Evolutionary conservation across 2,329 filamentous ascomycete species (phyloP), one percentile per base, ranked within the genome.

Genomic region (Graphilbum ipis-grandicollis): DNA sequence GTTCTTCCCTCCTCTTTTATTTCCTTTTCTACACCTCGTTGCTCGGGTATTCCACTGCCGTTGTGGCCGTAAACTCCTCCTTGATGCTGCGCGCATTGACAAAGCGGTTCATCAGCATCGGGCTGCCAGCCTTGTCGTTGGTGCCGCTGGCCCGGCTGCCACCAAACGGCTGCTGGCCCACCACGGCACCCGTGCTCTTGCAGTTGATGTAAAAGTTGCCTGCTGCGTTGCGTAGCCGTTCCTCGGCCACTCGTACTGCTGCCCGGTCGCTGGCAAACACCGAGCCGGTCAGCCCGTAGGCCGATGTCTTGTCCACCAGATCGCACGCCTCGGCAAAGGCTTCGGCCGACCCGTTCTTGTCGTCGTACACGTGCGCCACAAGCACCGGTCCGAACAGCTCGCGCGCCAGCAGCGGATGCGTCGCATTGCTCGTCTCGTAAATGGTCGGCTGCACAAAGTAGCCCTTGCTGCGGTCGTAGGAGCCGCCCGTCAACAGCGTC

Each of bases 21-120:
- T n/a, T n/a, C 29, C 35, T 35, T 18, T 33, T 52, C 28, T 54
- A 75, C 17, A 65, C 56, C 56, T 77, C 75, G 54, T 84, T 84
- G 58, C 77, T 82, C 17, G 76, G 75, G 54, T 85, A 85, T 36
- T 54, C 54, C 23, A 84, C 75, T 53, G 65, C 62, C 25, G 66
- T 65, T 25, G 71, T 75, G 4, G 71, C 59, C 42, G 60, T 58
- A 48, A 82, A 85, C 61, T 84, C 79, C 64, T 85, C 79, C 70
- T 71, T 72, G 45, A 72, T 57, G 6, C 62, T 62, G 37, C 66
- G 52, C 38, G 60, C 55, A 46, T 62, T 65, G 13, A 65, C 62
- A 45, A 71, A 71, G 17, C 67, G 57, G 40, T 57, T 53, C 42
- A 72, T 47, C 41, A 65, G 53, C 25, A 57, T 58, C 33, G 60